Evolutionary conservation across 1,139 yeast species (phyloP), one percentile per base, ranked within the genome.

Genomic region (Saccharomycopsis phalli): DNA sequence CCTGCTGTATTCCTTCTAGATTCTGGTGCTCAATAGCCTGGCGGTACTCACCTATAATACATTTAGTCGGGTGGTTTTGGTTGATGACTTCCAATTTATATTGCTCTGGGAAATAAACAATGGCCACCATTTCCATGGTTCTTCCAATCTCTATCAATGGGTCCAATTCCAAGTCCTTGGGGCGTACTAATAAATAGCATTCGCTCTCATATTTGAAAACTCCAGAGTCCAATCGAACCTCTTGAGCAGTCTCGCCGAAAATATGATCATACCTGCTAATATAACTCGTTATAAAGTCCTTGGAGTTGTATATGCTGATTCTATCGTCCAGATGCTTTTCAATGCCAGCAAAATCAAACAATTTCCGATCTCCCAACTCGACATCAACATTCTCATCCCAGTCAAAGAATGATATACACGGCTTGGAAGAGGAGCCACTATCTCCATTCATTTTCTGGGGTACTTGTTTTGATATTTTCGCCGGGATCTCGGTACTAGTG

Each of bases 61-160:
- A 66, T 25, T 61, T 60, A 17, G 53, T 56, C 3, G 73, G 73
- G 16, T 51, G 45, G 8, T 54, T 53, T 17, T 53, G 50, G 46
- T 68, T 68, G 3, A 66, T 50, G 46, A 67, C 71, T 17, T 50
- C 49, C 5, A 36, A 33, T n/a, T 26, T 26, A 3, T 40, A 41
- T 6, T 42, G 40, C 26, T 57, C 53, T 0, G 79, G 77, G 19
- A 75, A 60, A 49, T 63, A 74, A 3, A 61, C 52, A 17, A 55
- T 36, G 0, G 75, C 66, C 11, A 66, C 58, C 36, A 70, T 52
- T 45, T 71, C 77, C 67, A 77, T 71, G n/a, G 64, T 53, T 41
- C 66, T 72, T 18, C 81, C 82, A 37, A 86, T 69, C 53, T 87
- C 95, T 36, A 67, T 69, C 48, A 81, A 63, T 3, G 95, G 91